These are phyloP conservation scores for Naganishia sp. DNA, from an alignment of 1,284 basidiomycete genomes.

Conservation along the genomic window DNA sequence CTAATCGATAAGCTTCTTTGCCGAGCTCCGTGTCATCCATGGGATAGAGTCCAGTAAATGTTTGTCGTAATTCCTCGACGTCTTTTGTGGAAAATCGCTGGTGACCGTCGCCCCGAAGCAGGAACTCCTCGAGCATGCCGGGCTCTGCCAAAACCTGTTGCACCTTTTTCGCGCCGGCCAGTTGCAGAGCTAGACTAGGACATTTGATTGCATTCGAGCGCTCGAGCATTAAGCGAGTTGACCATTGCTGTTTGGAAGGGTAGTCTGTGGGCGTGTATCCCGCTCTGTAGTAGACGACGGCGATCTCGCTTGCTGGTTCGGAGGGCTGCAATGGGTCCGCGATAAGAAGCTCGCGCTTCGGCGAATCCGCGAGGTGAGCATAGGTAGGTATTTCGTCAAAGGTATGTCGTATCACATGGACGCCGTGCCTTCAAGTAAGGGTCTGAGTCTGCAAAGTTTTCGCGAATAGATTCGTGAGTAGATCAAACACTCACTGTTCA, in stretches of 20 bases:
- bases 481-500: constrained; percentile 60
- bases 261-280: constrained; percentile 88
- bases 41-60: constrained; percentile 78
- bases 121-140: constrained; percentile 72
- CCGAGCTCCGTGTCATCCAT: constrained; percentile 55
- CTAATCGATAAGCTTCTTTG: constrained; percentile 59
- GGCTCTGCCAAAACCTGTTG: constrained; percentile 82
- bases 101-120: constrained; percentile 55
- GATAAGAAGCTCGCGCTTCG: constrained; percentile 56
- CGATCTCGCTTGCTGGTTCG: constrained; percentile 63
- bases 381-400: constrained; percentile 65
- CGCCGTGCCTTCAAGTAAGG: constrained; percentile 62
- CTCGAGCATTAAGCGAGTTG: constrained; percentile 74
- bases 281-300: constrained; percentile 81
- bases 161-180: constrained; percentile 94
- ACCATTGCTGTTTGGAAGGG: constrained; percentile 63
- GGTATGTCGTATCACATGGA: constrained; percentile 72
- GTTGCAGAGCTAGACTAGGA: constrained; percentile 83
- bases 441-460: constrained; percentile 2
- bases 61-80: constrained; percentile 62
- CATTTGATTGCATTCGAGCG: constrained; percentile 86
- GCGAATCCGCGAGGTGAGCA: constrained; percentile 58
- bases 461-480: not conserved
- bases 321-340: constrained; percentile 49
- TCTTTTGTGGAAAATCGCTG: constrained; percentile 53